Evolutionary conservation across 352 stramenopile genomes (phyloP), one percentile per base, ranked within the genome.

Genomic region (Pythium scleroteichum): DNA sequence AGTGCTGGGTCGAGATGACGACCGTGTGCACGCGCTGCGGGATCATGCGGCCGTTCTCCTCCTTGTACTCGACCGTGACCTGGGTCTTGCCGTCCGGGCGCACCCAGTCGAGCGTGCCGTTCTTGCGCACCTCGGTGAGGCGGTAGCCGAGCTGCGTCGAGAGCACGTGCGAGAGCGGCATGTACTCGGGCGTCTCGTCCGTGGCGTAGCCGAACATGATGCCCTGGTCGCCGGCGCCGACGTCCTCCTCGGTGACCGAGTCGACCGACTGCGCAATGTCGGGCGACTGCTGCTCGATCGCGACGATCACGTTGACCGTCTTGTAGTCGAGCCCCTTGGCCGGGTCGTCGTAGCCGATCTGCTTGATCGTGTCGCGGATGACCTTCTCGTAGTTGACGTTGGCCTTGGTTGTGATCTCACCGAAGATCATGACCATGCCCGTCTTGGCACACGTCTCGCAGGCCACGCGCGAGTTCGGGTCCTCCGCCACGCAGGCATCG

Each of bases 401-500:
- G 53, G 97, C 96, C 69, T 97, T 97, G 54, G 97, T 99, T 63
- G 96, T 99, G 78, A 99, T 99, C 87, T 99, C 97, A 60, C 97
- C 97, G 72, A 99, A 99, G 71, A 99, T 98, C 96, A 99, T 99
- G 63, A 99, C 96, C 90, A 99, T 99, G 72, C 96, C 97, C 3
- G 97, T 99, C 88, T 99, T 99, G 68, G 93, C 97, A 80, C 96
- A 98, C 29, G 97, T 99, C 84, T 99, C 97, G 64, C 96, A 99
- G 26, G 97, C 97, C 41, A 99, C 97, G 73, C 97, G 97, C 64
- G 96, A 98, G 73, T 97, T 94, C 53, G 97, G 96, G 80, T 99
- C 97, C 71, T 98, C 94, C n/a, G 85, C 82, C 47, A 99, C 80
- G 79, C 97, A 99, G 52, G 97, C 97, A 77, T 99, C 97, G 32